phyloP scores from a whole-genome alignment of 371 early-diverging fungal genomes.

The Apophysomyces trapeziformis region DNA sequence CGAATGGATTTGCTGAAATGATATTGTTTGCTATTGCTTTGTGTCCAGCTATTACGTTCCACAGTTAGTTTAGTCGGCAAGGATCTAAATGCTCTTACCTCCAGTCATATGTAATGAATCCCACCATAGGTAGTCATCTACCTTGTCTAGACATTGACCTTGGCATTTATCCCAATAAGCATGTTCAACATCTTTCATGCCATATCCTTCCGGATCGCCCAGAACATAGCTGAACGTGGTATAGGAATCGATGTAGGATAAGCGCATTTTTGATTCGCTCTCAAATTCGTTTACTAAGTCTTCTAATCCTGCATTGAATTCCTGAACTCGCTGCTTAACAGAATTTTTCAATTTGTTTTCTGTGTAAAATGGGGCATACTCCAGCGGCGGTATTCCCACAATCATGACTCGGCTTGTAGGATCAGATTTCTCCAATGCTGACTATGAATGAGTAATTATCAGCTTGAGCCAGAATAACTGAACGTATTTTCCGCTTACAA shows the following conservation, averaged over 20 bases:
- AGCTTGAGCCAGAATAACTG: constrained; percentile 7
- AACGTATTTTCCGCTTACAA: constrained; percentile 1
- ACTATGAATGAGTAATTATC: background rate
- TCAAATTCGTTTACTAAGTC: constrained; percentile 30
- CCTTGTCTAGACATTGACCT: constrained; percentile 35
- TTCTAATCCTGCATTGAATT: constrained; percentile 45
- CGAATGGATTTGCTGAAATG: constrained; percentile 18
- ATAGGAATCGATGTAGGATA: constrained; percentile 37
- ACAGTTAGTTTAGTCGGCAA: background rate
- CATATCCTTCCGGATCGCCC: constrained; percentile 37
- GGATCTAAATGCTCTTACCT: constrained; percentile 2
- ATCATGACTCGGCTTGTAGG: constrained; percentile 31
- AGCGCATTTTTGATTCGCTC: constrained; percentile 8
- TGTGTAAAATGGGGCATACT: constrained; percentile 41
- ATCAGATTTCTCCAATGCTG: constrained; percentile 12
- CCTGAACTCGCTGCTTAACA: constrained; percentile 33
- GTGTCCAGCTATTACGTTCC: constrained; percentile 24
- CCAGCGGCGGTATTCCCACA: constrained; percentile 45
- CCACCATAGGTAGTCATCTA: constrained; percentile 51
- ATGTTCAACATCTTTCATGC: constrained; percentile 40
- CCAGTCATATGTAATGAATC: constrained; percentile 48
- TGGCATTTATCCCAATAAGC: constrained; percentile 55
- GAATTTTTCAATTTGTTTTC: constrained; percentile 11
- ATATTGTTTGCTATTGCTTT: constrained; percentile 31
- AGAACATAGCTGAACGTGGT: constrained; percentile 35